Base-by-base conservation (phyloP, 805 yeast genomes). In the Metschnikowia anglica region DNA sequence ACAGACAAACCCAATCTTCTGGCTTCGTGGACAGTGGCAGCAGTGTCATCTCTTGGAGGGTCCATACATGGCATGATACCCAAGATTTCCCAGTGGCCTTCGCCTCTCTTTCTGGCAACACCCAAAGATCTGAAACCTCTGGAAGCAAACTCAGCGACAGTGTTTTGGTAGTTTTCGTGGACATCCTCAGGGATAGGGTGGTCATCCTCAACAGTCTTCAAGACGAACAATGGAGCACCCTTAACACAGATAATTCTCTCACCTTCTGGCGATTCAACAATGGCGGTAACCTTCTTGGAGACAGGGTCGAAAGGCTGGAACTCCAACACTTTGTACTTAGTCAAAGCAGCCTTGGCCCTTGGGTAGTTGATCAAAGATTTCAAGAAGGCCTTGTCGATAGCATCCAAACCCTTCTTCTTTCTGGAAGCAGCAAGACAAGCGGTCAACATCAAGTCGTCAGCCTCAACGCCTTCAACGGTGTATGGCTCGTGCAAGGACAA, bases 31-130 rank as follows among this genome's bases (percentile, higher is more conserved):
- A 89, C 93, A 67, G 97, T 89, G 65, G 82, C 81, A 62, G 95
- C 96, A 77, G 97, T 89, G 73, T 89, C 97, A 75, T 89, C 95
- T 82, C 97, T 86, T 75, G 97, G 97, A 65, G 97, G 97, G 75
- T 89, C 97, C 90, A 87, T 85, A 77, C 96, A 88, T 72, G 97
- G 97, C 96, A 89, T 88, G 70, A 89, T 90, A 70, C 97, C 97
- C 65, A 89, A 77, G 60, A 89, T 88, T 76, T 89, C 96, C 96
- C 96, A 89, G 82, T 87, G 95, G 62, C 95, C 95, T 74, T 88
- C 96, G 74, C 95, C 96, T 79, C 95, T 83, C 88, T 88, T 88
- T 81, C 97, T 87, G 55, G 97, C 97, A 77, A 89, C 96, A 84
- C 97, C 97, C 68, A 89, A 79, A 64, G 97, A 89, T 76, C 97